Evolutionary conservation across 129 eudicot species (phyloP), one percentile per base, ranked within the genome.

Genomic region (Pseudognaphalium luteoalbum): DNA sequence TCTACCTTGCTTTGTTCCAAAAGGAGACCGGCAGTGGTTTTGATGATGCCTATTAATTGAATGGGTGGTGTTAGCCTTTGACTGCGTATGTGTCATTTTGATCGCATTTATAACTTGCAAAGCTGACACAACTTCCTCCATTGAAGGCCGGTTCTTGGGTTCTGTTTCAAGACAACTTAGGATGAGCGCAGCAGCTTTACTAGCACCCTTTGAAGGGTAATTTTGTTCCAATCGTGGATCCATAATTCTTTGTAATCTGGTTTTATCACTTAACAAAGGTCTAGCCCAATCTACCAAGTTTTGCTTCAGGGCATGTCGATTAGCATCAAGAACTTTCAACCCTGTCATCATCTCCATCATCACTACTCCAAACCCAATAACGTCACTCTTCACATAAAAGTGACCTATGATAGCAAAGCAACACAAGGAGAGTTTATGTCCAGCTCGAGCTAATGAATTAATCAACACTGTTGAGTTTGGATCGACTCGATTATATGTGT

Each of bases 331-430:
- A 9, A 83, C 96, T 12, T 86, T 78, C n/a, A 71, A 83, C 50
- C 96, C 92, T 12, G 96, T 83, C 7, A 90, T 33, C 29, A 90
- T 70, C 75, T 90, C 96, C 28, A 90, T 72, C 74, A 90, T 37
- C 17, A 87, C 92, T 67, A 90, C 87, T 2, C 96, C 96, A 41
- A 87, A 90, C 3, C 88, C 85, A 34, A 81, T 87, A 4, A 90
- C 86, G 17, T 90, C 96, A 8, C 96, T 87, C 76, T 82, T 90
- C 44, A 87, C 78, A 32, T 87, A 90, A 56, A 87, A 62, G 81
- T 78, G 93, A 80, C 96, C 96, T 88, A 71, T 29, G 50, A 15
- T 37, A 25, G 34, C 15, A 37, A 19, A 47, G 56, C 22, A 70
- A 64, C 44, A 33, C 35, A 33, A 33, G 5, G 0, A 33, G 35